phyloP scores from a whole-genome alignment of 768 basidiomycete genomes.

The Lenzites betulinus region DNA sequence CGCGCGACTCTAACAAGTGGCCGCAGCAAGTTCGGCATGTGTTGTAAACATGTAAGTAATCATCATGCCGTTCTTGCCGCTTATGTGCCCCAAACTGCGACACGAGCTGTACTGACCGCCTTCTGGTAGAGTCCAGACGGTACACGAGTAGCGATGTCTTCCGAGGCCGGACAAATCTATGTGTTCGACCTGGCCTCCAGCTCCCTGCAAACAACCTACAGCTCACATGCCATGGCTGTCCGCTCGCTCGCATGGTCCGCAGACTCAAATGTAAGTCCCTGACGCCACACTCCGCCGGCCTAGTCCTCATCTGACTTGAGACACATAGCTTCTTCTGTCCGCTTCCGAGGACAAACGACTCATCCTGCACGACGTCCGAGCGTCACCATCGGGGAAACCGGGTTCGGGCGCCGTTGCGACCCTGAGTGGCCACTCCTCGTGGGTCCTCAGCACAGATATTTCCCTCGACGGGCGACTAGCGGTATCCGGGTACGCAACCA shows the following conservation, averaged over 20 bases:
- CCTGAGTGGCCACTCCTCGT: conserved; percentile 85
- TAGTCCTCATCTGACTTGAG: background rate
- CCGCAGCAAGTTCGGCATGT: conserved; percentile 77
- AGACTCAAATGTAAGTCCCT: conserved; percentile 73
- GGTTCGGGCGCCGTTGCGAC: conserved; percentile 83
- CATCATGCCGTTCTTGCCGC: background rate
- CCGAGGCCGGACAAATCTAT: conserved; percentile 86
- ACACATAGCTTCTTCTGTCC: conserved; percentile 72
- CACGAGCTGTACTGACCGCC: background rate
- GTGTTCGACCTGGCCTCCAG: conserved; percentile 79
- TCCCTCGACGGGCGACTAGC: conserved; percentile 80
- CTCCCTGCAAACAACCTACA: conserved; percentile 67
- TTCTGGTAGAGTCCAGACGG: conserved; percentile 86
- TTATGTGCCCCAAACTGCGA: conserved; percentile 11
- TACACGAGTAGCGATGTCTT: conserved; percentile 74
- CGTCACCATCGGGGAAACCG: conserved; percentile 54
- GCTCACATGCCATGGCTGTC: conserved; percentile 89
- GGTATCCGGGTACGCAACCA: conserved; percentile 67
- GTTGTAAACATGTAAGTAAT: conserved; percentile 63
- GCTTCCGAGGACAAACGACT: conserved; percentile 94
- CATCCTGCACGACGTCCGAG: conserved; percentile 86
- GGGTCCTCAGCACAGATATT: conserved; percentile 84
- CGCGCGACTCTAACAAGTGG: conserved; percentile 62
- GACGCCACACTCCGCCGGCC: background rate
- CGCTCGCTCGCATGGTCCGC: conserved; percentile 87